Evolutionary conservation across 1,139 yeast genomes (phyloP), one percentile per base, ranked within the genome.

Genomic region (Trichomonascaceae sp.): DNA sequence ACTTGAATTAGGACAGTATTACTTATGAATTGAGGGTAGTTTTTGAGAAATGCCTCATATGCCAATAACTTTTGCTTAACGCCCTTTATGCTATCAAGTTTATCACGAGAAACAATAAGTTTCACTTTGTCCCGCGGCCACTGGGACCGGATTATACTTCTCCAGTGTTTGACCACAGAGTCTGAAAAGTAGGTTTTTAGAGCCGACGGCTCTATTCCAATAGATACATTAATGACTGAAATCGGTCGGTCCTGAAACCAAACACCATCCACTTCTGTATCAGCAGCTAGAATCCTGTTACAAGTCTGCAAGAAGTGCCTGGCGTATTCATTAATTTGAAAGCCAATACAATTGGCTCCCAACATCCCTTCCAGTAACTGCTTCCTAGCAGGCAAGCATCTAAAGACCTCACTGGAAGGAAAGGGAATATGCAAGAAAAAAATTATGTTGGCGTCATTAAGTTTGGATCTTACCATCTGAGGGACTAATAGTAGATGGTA

Each of bases 261-360:
- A 12, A 91, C 73, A n/a, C 93, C 95, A 55, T 76, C 77, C n/a
- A 82, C 83, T 51, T 83, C 83, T 12, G 87, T 82, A 70, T 93
- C 97, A 0, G 95, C 90, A 58, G 90, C 80, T 50, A 95, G 72
- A 49, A 95, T 74, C 55, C 96, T 77, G 61, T 87, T 88, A 63
- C 96, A 85, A 3, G 98, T 90, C 70, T 91, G 97, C 57, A 87
- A 73, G 69, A 95, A 95, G 70, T 93, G 99, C 63, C 96, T 82
- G 22, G 91, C 95, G 63, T 91, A 93, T 68, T 93, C 99, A 38
- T 84, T 84, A 10, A 95, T 90, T 69, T 93, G 99, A 74, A 93
- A 91, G 1, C 93, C 84, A 49, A 95, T 80, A 56, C 87, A 81
- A 63, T 90, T 88, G 1, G 98, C 91, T 3, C 96, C 98, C 48